Conservation (phyloP, 2,329 filamentous ascomycete species). For the Neopestalotiopsis sp. region DNA sequence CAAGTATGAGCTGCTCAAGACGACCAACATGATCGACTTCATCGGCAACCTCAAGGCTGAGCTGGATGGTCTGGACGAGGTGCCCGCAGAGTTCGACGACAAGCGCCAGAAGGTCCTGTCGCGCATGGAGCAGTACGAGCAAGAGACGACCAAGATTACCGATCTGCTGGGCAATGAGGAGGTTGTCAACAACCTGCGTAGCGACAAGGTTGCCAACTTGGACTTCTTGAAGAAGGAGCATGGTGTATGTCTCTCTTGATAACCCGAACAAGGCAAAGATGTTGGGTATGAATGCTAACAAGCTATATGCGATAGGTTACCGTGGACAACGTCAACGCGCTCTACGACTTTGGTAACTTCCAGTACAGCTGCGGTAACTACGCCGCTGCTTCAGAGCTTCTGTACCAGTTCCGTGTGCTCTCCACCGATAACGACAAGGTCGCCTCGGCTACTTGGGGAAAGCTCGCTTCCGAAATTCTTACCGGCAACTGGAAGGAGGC, state of each 20-base stretch:
- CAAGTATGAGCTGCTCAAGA: conserved; percentile 93
- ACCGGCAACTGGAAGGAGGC: conserved; percentile 94
- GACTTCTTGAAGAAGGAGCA: conserved; percentile 97
- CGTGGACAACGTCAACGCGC: conserved; percentile 91
- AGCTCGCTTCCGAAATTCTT: conserved; percentile 94
- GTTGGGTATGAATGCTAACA: conserved; percentile 14
- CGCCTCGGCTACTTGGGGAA: conserved; percentile 94
- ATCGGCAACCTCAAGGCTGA: conserved; percentile 91
- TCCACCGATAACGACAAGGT: conserved; percentile 99
- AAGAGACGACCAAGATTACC: conserved; percentile 87
- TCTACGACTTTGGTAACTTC: conserved; percentile 96
- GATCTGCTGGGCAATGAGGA: conserved; percentile 86
- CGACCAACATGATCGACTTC: conserved; percentile 99
- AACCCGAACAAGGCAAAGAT: neutral
- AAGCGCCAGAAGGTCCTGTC: conserved; percentile 89
- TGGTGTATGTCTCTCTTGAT: conserved; percentile 63
- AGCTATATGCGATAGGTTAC: conserved; percentile 71
- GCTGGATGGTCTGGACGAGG: conserved; percentile 78
- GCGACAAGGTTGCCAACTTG: conserved; percentile 98
- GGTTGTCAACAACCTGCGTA: conserved; percentile 87
- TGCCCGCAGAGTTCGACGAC: conserved; percentile 84
- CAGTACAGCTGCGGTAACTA: conserved; percentile 98
- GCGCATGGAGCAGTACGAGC: conserved; percentile 81
- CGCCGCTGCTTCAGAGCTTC: conserved; percentile 83
- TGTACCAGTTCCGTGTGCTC: conserved; percentile 97